A percentile compares a stretch with the other conserved stretches of the same genome.
Evolutionary conservation across 345 rosid genomes (phyloP).

Genomic region (Eucalyptus albens): DNA sequence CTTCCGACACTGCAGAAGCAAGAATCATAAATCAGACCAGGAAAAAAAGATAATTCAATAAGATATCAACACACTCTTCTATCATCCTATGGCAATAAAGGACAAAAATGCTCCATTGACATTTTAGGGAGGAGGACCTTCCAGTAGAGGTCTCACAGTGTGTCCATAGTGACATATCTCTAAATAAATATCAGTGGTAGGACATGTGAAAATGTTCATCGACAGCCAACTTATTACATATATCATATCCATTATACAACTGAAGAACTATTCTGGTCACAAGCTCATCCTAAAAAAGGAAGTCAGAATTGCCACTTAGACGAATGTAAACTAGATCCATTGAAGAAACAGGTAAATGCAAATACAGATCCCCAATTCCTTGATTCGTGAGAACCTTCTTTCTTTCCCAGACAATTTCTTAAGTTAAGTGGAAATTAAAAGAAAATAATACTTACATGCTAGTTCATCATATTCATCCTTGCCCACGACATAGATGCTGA

Average conservation of each 20-base stretch:
- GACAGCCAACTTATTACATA: background rate
- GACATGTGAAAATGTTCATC: background rate
- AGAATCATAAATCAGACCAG: background rate
- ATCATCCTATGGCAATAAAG: background rate
- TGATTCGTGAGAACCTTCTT: background rate
- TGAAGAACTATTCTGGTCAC: background rate
- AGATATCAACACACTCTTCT: background rate
- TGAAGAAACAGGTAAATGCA: background rate
- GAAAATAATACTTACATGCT: constrained; percentile 55
- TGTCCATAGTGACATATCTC: background rate
- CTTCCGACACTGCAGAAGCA: constrained; percentile 62
- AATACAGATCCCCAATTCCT: background rate
- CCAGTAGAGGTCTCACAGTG: background rate
- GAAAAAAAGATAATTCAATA: background rate
- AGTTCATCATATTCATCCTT: constrained; percentile 99
- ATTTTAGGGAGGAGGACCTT: background rate
- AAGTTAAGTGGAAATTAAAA: background rate
- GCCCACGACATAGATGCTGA: constrained; percentile 81
- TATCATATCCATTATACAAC: background rate
- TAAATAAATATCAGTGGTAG: background rate
- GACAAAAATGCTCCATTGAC: background rate
- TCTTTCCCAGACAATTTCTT: background rate
- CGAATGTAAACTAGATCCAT: background rate
- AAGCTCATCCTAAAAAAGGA: background rate
- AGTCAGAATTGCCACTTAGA: background rate